phyloP scores from a whole-genome alignment of 225 moss, liverwort and hornwort genomes.

The Marchantia paleacea region DNA sequence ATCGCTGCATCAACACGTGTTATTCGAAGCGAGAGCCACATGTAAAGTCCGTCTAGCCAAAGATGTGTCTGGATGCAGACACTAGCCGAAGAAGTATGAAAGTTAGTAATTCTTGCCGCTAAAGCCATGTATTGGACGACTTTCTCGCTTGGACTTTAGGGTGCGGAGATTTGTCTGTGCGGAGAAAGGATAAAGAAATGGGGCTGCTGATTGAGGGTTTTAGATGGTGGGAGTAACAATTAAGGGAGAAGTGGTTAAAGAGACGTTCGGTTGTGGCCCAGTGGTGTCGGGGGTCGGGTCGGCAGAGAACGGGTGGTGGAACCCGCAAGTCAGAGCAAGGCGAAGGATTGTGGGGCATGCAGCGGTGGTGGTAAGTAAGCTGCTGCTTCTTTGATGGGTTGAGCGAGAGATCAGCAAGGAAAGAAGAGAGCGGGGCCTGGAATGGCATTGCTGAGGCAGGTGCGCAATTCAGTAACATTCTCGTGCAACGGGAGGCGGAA shows the following conservation, averaged over 20 bases:
- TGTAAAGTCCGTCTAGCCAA: too few relatives aligned
- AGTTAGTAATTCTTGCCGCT: not conserved
- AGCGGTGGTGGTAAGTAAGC: not conserved
- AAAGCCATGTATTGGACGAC: too few relatives aligned
- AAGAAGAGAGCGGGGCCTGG: not conserved
- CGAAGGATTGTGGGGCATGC: not conserved
- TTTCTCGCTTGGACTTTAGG: not conserved
- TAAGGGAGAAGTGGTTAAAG: not conserved
- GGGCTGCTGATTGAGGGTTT: too few relatives aligned
- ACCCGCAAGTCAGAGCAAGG: not conserved
- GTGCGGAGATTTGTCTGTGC: not conserved
- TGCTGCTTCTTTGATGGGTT: not conserved
- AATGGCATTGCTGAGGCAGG: not conserved
- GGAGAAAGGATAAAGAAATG: too few relatives aligned
- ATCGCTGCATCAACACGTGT: too few relatives aligned
- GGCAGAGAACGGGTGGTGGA: slow-evolving; percentile 2
- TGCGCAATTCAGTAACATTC: slow-evolving; percentile 3
- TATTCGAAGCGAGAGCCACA: too few relatives aligned
- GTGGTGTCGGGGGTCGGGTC: not conserved
- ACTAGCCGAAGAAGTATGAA: too few relatives aligned
- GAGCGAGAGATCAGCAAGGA: not conserved
- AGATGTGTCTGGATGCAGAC: too few relatives aligned
- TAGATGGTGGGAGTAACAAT: not conserved
- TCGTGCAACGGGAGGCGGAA: slow-evolving; percentile 1
- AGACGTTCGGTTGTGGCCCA: not conserved